phyloP scores from a whole-genome alignment of 2,329 filamentous ascomycete species.

The Phialemonium atrogriseum region DNA sequence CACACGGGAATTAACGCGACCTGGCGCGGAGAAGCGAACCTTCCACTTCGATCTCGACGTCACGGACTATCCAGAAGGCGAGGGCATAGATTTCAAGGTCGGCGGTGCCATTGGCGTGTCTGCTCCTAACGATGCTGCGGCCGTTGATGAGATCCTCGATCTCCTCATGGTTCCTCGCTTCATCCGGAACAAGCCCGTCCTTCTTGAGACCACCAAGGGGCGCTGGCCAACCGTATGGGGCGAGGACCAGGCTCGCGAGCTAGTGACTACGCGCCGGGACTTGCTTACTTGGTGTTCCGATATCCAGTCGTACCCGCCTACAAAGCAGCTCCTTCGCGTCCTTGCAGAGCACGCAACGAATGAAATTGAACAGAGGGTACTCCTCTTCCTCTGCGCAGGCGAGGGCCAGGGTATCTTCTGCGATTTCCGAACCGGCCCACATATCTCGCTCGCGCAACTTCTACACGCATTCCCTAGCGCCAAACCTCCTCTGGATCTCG shows the following conservation, averaged over 20 bases:
- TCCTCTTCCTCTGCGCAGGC: constrained; percentile 76
- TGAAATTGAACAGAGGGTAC: constrained; percentile 78
- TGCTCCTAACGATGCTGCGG: constrained; percentile 69
- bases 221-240: constrained; percentile 99
- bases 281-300: constrained; percentile 95
- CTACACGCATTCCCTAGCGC: constrained; percentile 87
- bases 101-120: constrained; percentile 92
- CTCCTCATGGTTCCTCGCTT: constrained; percentile 72
- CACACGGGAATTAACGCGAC: constrained; percentile 76
- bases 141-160: constrained; percentile 80
- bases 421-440: constrained; percentile 82
- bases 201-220: constrained; percentile 69
- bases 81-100: constrained; percentile 85
- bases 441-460: constrained; percentile 78
- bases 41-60: constrained; percentile 97
- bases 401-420: constrained; percentile 92
- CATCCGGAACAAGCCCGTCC: constrained; percentile 74
- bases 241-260: constrained; percentile 72
- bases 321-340: constrained; percentile 76
- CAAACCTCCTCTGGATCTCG: constrained; percentile 73
- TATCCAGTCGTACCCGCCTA: constrained; percentile 85
- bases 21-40: constrained; percentile 89
- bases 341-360: constrained; percentile 78
- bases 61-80: constrained; percentile 80
- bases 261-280: constrained; percentile 85